Base-by-base conservation (phyloP, 1,139 yeast genomes). In the Debaryomycetaceae sp. region DNA sequence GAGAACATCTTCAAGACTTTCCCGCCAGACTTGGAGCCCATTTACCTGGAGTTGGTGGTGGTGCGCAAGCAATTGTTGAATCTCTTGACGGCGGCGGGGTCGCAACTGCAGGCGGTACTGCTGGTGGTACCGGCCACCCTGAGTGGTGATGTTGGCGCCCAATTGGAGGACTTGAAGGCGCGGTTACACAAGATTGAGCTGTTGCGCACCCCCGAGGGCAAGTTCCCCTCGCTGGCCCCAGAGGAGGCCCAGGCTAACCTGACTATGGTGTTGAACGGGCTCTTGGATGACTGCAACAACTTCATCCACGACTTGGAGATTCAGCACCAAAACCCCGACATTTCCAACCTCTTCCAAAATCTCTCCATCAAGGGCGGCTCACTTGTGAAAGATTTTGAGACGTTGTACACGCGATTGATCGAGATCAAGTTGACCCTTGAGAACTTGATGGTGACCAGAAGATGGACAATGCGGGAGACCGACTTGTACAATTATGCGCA, bases 381-480 rank as follows among this genome's bases (percentile, higher is more conserved):
- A 6, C 15, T 27, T 4, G 28, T 39, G 18, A 43, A 33, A 35
- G 37, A 41, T 11, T 49, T 59, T 27, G 14, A 25, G 12, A 31
- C 32, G 12, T 44, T 66, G 16, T 65, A 64, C 44, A 44, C 50
- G 23, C 53, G 56, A 40, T 64, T 91, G 42, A 62, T 75, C 22
- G 75, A 71, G 27, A 66, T 86, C 44, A 85, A 86, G 54, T 66
- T 75, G 16, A 80, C 79, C 14, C 65, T 91, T 40, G 95, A 85
- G 46, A 85, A 84, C 44, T 63, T 91, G 43, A 66, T 88, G 42
- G 76, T 91, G 21, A 91, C 98, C 3, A 79, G 96, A 58, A 75
- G 97, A 54, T 91, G 98, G 98, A 89, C 97, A 2, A 66, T 91
- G 58, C 75, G 98, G 49, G 95, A 88, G 50, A 91, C 97, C 0